Percentiles rank a stretch among this genome's conserved stretches.
Conservation (phyloP, 2,329 filamentous ascomycete species). For the Colletotrichum godetiae region DNA sequence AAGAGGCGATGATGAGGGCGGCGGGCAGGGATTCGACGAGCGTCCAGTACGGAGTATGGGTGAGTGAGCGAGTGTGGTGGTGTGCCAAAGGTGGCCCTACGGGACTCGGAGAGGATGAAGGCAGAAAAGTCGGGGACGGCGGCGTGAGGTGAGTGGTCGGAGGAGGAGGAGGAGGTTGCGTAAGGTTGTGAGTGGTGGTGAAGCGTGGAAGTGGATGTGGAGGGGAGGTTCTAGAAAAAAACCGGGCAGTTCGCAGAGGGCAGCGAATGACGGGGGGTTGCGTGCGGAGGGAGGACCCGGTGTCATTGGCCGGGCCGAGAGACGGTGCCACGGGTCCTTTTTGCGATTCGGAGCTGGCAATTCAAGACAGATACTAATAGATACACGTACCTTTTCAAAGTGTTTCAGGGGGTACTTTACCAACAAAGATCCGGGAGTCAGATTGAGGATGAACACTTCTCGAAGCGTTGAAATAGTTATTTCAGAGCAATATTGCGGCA, state of each 20-base stretch:
- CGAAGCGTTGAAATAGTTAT: no score
- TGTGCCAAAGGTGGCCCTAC: conserved; percentile 27
- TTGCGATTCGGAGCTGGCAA: background rate
- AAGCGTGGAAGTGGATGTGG: conserved; percentile 24
- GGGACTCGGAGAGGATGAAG: conserved; percentile 28
- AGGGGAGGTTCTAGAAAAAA: conserved; percentile 31
- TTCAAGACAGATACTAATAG: no score
- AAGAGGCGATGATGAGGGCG: conserved; percentile 17
- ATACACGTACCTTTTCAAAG: background rate
- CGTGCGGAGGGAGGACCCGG: conserved; percentile 13
- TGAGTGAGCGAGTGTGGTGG: conserved; percentile 13
- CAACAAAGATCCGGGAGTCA: no score
- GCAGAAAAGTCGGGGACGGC: conserved; percentile 14
- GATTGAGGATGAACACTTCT: no score
- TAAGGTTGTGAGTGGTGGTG: background rate
- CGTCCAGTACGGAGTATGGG: background rate
- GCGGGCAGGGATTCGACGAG: conserved; percentile 15
- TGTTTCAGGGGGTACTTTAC: background rate
- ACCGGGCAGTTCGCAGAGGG: conserved; percentile 3
- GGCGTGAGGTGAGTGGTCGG: conserved; percentile 11
- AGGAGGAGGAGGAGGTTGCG: background rate
- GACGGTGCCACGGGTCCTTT: background rate
- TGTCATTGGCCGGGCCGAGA: conserved; percentile 30
- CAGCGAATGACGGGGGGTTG: conserved; percentile 26
- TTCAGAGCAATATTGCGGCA: no score